Conservation (phyloP, 495 filamentous ascomycete genomes). For the Penicillium bovifimosum region DNA sequence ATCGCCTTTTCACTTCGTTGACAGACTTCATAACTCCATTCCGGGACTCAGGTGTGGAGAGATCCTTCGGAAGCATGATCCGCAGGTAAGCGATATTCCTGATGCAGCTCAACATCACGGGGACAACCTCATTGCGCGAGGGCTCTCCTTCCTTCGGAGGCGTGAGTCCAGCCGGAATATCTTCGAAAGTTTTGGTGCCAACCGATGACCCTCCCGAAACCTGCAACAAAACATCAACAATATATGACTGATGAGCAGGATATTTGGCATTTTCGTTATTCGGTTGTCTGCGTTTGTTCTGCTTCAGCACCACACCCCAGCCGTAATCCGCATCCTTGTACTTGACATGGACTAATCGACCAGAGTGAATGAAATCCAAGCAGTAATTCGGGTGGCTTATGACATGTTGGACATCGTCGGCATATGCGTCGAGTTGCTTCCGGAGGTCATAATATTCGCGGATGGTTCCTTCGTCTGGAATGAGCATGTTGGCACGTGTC, state of each 20-base stretch:
- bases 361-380: conserved; percentile 71
- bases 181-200: conserved; percentile 52
- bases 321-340: conserved; percentile 77
- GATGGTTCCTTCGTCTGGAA: conserved; percentile 78
- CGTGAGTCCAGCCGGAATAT: conserved; percentile 57
- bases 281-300: conserved; percentile 51
- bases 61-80: conserved; percentile 71
- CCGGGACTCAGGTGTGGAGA: conserved; percentile 54
- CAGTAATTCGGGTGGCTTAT: conserved; percentile 86
- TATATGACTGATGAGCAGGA: conserved; percentile 63
- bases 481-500: conserved; percentile 63
- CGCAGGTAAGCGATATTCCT: conserved; percentile 71
- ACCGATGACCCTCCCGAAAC: conserved; percentile 56
- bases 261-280: conserved; percentile 61
- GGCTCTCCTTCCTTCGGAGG: conserved; percentile 62
- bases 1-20: conserved; percentile 71
- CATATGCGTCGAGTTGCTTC: conserved; percentile 73
- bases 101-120: conserved; percentile 77
- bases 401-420: conserved; percentile 78
- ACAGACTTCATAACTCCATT: conserved; percentile 62
- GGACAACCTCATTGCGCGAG: conserved; percentile 75
- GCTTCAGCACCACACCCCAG: conserved; percentile 83
- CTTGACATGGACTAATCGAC: conserved; percentile 78
- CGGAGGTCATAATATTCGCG: conserved; percentile 88
- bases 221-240: conserved; percentile 77